Percentiles rank a stretch among this genome's conserved stretches.
Evolutionary conservation across 2,329 filamentous ascomycete genomes (phyloP).

Genomic region (Nigrograna mackinnonii): DNA sequence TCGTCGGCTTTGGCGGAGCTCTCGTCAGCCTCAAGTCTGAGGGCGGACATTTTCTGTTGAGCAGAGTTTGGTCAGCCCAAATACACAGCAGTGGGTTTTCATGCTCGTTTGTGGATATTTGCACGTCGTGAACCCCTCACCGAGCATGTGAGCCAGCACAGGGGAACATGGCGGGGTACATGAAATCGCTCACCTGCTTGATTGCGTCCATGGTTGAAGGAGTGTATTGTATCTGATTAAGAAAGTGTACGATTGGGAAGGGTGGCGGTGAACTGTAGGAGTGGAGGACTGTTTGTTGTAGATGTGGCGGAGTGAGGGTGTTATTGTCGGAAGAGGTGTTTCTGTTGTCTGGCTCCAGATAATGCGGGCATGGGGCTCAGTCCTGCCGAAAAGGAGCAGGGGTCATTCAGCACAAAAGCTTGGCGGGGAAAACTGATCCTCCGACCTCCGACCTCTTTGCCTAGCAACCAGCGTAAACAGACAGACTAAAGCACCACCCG

Average conservation of each 20-base stretch:
- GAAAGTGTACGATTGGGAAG: neutral
- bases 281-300: slow-evolving; percentile 3
- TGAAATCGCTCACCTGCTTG: slow-evolving; percentile 73
- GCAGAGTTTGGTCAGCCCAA: slow-evolving; percentile 22
- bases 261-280: neutral
- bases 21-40: slow-evolving; percentile 93
- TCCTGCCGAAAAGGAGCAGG: slow-evolving; percentile 10
- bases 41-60: slow-evolving; percentile 85
- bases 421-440: slow-evolving; percentile 5
- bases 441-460: slow-evolving; percentile 1
- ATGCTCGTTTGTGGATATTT: too few species aligned
- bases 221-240: slow-evolving; percentile 6
- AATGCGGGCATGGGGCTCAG: slow-evolving; percentile 27
- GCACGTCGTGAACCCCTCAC: too few species aligned
- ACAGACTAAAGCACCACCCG: slow-evolving; percentile 19
- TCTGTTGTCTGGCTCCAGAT: slow-evolving; percentile 25
- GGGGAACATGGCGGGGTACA: slow-evolving; percentile 39
- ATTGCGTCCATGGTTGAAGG: slow-evolving; percentile 74
- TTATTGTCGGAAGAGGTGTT: slow-evolving; percentile 28
- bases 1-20: slow-evolving; percentile 81
- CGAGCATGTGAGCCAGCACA: slow-evolving; percentile 5
- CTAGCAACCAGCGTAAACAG: slow-evolving; percentile 39
- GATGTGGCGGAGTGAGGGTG: slow-evolving; percentile 10
- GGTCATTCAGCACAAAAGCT: slow-evolving; percentile 1
- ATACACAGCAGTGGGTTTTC: neutral